Evolutionary conservation across 164 flowering plant genomes (phyloP).

Genomic region (Sextonia rubra): DNA sequence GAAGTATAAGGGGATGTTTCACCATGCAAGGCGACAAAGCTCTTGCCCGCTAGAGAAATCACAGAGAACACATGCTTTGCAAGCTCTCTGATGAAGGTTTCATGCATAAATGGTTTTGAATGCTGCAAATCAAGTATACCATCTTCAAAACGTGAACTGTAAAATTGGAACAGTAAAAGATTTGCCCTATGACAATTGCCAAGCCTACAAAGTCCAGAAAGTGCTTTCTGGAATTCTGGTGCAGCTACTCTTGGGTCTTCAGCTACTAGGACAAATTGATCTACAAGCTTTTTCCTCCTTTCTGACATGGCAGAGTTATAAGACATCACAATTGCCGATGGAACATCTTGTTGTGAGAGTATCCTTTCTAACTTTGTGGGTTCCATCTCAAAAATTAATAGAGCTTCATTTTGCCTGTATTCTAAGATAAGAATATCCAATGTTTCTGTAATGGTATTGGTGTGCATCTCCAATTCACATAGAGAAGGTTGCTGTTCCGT

Average conservation of each 20-base stretch:
- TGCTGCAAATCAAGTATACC: slow-evolving; percentile 31
- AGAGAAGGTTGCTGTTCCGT: slow-evolving; percentile 16
- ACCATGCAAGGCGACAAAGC: slow-evolving; percentile 43
- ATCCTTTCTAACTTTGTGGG: slow-evolving; percentile 21
- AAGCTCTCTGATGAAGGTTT: slow-evolving; percentile 33
- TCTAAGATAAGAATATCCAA: slow-evolving; percentile 51
- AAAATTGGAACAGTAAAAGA: slow-evolving; percentile 45
- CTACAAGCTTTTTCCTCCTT: slow-evolving; percentile 36
- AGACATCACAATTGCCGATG: slow-evolving; percentile 21
- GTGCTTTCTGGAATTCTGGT: slow-evolving; percentile 50
- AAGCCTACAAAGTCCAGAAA: slow-evolving; percentile 46
- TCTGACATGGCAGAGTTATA: slow-evolving; percentile 40
- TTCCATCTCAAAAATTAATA: slow-evolving; percentile 40
- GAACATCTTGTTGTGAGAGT: slow-evolving; percentile 20
- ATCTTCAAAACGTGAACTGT: slow-evolving; percentile 41
- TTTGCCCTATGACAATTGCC: slow-evolving; percentile 43
- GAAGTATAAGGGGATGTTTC: slow-evolving; percentile 41
- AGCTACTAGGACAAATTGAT: slow-evolving; percentile 34
- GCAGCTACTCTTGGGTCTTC: slow-evolving; percentile 43
- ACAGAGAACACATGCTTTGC: slow-evolving; percentile 50
- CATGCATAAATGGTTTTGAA: slow-evolving; percentile 31
- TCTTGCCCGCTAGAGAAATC: slow-evolving; percentile 63
- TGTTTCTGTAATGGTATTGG: slow-evolving; percentile 31
- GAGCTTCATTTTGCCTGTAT: slow-evolving; percentile 53
- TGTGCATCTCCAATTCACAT: slow-evolving; percentile 33